A percentile compares a stretch with the other conserved stretches of the same genome.
Conservation (phyloP, 306 rosid genomes). For the Castanospermum australe region DNA sequence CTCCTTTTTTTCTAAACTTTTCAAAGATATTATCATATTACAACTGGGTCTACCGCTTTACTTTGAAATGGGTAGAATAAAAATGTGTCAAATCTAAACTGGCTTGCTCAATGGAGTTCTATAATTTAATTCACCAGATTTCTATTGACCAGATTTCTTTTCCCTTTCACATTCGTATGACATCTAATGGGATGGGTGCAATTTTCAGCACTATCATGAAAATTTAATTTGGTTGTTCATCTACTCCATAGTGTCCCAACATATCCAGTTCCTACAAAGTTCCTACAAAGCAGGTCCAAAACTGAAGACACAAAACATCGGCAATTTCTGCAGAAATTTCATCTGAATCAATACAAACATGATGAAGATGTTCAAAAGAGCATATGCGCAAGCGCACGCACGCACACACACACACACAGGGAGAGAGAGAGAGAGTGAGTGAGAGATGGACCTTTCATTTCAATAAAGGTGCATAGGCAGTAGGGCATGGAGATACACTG, state of each 20-base stretch:
- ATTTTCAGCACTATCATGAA: neutral
- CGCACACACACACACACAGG: too few relatives aligned
- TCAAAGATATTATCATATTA: too few relatives aligned
- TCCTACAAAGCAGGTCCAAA: slow-evolving; percentile 4
- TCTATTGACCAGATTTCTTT: slow-evolving; percentile 2
- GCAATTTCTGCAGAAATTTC: slow-evolving; percentile 15
- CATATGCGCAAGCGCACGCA: too few relatives aligned
- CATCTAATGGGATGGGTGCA: neutral
- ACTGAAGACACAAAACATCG: neutral
- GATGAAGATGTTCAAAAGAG: neutral
- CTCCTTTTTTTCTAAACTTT: too few relatives aligned
- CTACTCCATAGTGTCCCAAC: slow-evolving; percentile 22
- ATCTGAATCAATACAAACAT: neutral
- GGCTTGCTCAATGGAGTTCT: neutral
- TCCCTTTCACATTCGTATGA: slow-evolving; percentile 1
- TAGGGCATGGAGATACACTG: slow-evolving; percentile 84
- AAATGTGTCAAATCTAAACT: neutral
- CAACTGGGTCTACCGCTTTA: neutral
- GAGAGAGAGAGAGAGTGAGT: neutral
- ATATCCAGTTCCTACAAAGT: slow-evolving; percentile 27
- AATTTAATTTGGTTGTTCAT: slow-evolving; percentile 21
- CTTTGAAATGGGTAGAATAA: neutral
- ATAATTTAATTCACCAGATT: neutral
- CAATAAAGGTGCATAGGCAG: slow-evolving; percentile 78
- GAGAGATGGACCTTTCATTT: slow-evolving; percentile 55